Evolutionary conservation across 2,329 filamentous ascomycete genomes (phyloP).

Genomic region (Aureobasidium sp.): DNA sequence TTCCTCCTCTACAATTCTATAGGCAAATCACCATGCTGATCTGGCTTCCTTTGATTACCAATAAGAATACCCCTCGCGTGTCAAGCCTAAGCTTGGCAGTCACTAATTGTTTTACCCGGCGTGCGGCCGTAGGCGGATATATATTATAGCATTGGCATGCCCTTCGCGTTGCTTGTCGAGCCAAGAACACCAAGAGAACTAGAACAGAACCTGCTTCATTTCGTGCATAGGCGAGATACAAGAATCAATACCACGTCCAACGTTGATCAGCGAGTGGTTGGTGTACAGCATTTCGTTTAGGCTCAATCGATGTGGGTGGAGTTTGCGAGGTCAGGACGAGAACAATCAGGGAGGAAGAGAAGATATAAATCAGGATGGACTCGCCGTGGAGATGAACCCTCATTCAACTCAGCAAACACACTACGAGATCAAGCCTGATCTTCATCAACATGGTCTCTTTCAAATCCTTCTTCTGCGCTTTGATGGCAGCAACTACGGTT

Average conservation of each 20-base stretch:
- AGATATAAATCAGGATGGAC: background rate
- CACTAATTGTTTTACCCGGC: background rate
- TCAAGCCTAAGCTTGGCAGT: slow-evolving; percentile 2
- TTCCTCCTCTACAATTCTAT: background rate
- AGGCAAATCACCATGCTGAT: background rate
- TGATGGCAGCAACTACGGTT: slow-evolving; percentile 28
- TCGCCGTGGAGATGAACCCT: background rate
- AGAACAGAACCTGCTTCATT: background rate
- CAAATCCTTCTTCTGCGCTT: slow-evolving; percentile 32
- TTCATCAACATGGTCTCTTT: slow-evolving; percentile 35
- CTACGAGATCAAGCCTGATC: background rate
- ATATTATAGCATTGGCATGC: slow-evolving; percentile 1
- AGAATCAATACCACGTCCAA: background rate
- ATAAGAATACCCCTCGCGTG: background rate
- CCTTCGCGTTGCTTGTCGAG: slow-evolving; percentile 6
- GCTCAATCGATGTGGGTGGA: background rate
- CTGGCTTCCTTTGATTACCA: background rate
- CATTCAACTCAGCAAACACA: background rate
- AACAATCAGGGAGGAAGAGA: no score
- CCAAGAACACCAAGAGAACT: slow-evolving; percentile 3
- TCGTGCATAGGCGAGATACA: slow-evolving; percentile 2
- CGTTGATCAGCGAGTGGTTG: background rate
- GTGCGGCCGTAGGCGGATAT: background rate
- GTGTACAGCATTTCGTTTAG: background rate
- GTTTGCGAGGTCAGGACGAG: background rate